Conservation (phyloP, 1,284 basidiomycete species). For the Trametes sp. region DNA sequence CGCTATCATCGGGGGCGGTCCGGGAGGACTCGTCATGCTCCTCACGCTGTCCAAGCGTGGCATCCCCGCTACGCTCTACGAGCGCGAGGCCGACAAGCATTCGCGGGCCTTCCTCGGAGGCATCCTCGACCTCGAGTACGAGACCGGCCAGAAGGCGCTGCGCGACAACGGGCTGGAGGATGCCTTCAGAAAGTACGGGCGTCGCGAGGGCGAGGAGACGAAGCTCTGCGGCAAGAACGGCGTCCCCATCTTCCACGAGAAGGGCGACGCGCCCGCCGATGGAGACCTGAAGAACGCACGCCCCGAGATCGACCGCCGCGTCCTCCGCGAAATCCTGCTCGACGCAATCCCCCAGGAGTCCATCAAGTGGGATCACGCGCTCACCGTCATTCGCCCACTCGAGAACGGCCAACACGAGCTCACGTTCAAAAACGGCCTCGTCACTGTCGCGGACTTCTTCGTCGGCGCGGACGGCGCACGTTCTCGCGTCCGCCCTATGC, state of each 20-base stretch:
- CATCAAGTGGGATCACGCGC: conserved; percentile 1
- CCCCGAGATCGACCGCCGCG: conserved; percentile 24
- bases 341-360: conserved; percentile 10
- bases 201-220: conserved; percentile 15
- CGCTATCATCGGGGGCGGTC: conserved; percentile 27
- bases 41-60: conserved; percentile 19
- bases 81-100: conserved; percentile 15
- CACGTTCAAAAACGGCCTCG: conserved; percentile 1
- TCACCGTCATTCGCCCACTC: background rate
- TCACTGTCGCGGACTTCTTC: conserved; percentile 34
- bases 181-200: conserved; percentile 5
- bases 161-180: conserved; percentile 26
- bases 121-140: conserved; percentile 23
- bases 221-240: conserved; percentile 4
- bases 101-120: conserved; percentile 20
- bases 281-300: background rate
- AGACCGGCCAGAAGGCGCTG: conserved; percentile 22
- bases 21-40: conserved; percentile 17
- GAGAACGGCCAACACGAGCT: conserved; percentile 4
- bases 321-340: conserved; percentile 16
- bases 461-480: conserved; percentile 56
- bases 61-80: conserved; percentile 23
- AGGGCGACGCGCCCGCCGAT: background rate
- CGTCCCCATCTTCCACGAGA: conserved; percentile 1
- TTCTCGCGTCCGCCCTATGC: conserved; percentile 47